Evolutionary conservation across 83 land plant genomes (phyloP).

Genomic region (Thuja plicata): DNA sequence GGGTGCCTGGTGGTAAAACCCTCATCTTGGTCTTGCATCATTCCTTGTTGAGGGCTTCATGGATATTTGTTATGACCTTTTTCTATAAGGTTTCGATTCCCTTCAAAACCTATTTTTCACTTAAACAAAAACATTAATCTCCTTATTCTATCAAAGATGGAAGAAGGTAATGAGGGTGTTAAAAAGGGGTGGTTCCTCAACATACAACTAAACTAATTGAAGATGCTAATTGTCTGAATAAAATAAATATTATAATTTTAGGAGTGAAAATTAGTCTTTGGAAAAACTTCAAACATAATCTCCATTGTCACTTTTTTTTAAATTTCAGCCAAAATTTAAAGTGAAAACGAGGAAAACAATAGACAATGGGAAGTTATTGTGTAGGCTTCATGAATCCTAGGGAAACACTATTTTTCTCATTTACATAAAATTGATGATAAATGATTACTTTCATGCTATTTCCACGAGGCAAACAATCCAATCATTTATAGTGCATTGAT

Average conservation of each 20-base stretch:
- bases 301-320: background rate
- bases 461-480: background rate
- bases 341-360: background rate
- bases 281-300: background rate
- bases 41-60: too few relatives aligned
- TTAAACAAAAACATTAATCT: too few relatives aligned
- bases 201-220: background rate
- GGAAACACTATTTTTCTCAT: background rate
- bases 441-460: background rate
- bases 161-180: background rate
- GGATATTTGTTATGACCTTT: too few relatives aligned
- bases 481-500: background rate
- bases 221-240: background rate
- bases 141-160: background rate
- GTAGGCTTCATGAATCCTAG: background rate
- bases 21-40: too few relatives aligned
- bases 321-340: background rate
- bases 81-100: too few relatives aligned
- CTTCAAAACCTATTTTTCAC: too few relatives aligned
- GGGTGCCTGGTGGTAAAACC: too few relatives aligned
- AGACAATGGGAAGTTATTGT: background rate
- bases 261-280: background rate
- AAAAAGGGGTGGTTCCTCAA: background rate
- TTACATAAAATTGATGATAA: background rate
- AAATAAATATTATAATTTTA: background rate